Percentiles rank a stretch among this genome's conserved stretches.
Conservation (phyloP, 1,284 basidiomycete genomes). For the Xanthoconium separans region DNA sequence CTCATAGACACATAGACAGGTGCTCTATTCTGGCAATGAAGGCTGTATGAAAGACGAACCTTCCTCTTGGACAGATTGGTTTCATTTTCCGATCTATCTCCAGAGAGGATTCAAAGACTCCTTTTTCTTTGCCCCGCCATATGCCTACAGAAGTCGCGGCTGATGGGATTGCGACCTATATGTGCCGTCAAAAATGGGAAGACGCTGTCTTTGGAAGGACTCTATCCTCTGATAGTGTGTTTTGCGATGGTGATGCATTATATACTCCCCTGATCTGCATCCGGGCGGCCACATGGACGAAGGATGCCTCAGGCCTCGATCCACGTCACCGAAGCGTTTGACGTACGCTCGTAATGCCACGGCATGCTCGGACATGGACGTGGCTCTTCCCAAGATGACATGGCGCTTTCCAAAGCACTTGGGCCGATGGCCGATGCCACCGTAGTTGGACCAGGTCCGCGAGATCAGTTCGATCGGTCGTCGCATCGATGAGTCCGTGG, state of each 20-base stretch:
- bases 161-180: not conserved
- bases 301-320: not conserved
- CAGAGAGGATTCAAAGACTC: not conserved
- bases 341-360: not conserved
- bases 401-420: not conserved
- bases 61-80: not conserved
- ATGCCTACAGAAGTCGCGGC: not conserved
- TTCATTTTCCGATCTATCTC: not conserved
- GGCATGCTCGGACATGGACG: not conserved
- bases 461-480: not conserved
- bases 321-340: conserved; percentile 1
- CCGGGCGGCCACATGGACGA: not conserved
- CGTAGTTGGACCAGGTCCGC: not conserved
- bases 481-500: not conserved
- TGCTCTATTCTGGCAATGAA: not conserved
- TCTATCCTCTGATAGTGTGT: not conserved
- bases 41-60: not conserved
- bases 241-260: not conserved
- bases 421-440: not conserved
- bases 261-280: conserved; percentile 8
- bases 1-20: not conserved
- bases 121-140: not conserved
- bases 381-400: not conserved
- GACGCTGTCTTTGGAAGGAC: not conserved
- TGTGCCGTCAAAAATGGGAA: not conserved